Conservation (phyloP, 1,284 basidiomycete species). For the Apiotrichum akiyoshidainum region DNA sequence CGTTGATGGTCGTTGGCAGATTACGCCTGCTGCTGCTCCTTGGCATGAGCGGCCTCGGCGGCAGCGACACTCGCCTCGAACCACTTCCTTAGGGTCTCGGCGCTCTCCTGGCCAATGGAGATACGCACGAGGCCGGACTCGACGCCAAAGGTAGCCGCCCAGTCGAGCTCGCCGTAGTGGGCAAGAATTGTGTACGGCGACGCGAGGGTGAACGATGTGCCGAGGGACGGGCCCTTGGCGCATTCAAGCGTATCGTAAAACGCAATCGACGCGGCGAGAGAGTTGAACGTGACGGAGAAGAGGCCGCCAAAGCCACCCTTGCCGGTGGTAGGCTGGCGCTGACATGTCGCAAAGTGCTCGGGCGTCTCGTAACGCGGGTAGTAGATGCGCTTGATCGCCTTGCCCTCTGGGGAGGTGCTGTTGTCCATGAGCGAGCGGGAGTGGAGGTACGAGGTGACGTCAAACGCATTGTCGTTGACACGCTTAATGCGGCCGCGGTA, state of each 20-base stretch:
- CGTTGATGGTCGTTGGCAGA: no score
- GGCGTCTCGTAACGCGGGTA: slow-evolving; percentile 83
- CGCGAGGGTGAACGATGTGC: slow-evolving; percentile 93
- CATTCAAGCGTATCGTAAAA: slow-evolving; percentile 85
- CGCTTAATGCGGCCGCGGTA: slow-evolving; percentile 71
- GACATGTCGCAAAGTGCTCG: slow-evolving; percentile 67
- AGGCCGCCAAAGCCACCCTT: slow-evolving; percentile 82
- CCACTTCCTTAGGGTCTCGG: slow-evolving; percentile 58
- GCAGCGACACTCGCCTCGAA: slow-evolving; percentile 68
- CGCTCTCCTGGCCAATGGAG: slow-evolving; percentile 85
- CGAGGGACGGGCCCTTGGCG: slow-evolving; percentile 88
- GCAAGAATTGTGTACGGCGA: slow-evolving; percentile 92
- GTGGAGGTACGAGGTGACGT: slow-evolving; percentile 74
- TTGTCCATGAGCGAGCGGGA: slow-evolving; percentile 55
- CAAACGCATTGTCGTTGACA: slow-evolving; percentile 81
- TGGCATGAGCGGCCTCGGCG: slow-evolving; percentile 33
- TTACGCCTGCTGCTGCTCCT: background rate
- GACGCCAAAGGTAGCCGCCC: slow-evolving; percentile 85
- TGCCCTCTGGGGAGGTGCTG: slow-evolving; percentile 29
- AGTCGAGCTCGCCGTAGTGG: slow-evolving; percentile 86
- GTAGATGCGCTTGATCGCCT: slow-evolving; percentile 75
- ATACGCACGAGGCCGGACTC: slow-evolving; percentile 80
- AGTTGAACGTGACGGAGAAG: slow-evolving; percentile 85
- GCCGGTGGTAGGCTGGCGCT: slow-evolving; percentile 41
- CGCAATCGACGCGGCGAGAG: slow-evolving; percentile 63